Conservation (phyloP, 768 basidiomycete species). For the Pulveroboletus sp. region DNA sequence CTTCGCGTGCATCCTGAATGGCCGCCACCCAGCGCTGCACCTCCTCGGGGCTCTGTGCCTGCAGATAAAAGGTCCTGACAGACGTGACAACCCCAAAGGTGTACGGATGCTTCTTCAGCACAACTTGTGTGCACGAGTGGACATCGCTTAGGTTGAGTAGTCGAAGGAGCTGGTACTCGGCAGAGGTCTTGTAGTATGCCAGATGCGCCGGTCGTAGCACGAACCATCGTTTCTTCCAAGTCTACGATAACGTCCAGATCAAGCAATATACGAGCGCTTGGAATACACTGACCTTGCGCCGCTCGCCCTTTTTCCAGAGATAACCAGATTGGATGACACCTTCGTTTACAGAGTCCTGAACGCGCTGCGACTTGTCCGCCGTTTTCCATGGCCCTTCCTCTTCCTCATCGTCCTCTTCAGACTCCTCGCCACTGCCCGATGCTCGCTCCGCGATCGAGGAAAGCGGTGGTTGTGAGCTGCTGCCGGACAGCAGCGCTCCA, state of each 20-base stretch:
- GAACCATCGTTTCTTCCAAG: slow-evolving; percentile 99
- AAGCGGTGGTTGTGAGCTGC: slow-evolving; percentile 47
- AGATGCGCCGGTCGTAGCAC: slow-evolving; percentile 88
- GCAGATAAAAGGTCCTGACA: slow-evolving; percentile 85
- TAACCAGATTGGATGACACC: slow-evolving; percentile 87
- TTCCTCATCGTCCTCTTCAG: slow-evolving; percentile 70
- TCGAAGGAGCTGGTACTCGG: slow-evolving; percentile 89
- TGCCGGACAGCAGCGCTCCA: slow-evolving; percentile 27
- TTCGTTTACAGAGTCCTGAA: slow-evolving; percentile 54
- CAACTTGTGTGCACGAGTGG: slow-evolving; percentile 83
- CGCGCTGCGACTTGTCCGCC: slow-evolving; percentile 39
- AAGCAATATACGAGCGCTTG: not conserved
- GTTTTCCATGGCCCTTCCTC: slow-evolving; percentile 63
- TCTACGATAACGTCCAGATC: slow-evolving; percentile 42
- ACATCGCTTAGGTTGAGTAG: slow-evolving; percentile 84
- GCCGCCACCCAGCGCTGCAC: slow-evolving; percentile 79
- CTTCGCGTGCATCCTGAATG: slow-evolving; percentile 71
- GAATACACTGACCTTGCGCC: slow-evolving; percentile 71
- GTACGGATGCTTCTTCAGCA: slow-evolving; percentile 84
- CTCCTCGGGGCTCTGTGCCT: slow-evolving; percentile 67
- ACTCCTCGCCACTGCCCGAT: slow-evolving; percentile 68
- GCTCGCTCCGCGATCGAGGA: slow-evolving; percentile 75
- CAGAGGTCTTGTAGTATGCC: slow-evolving; percentile 94
- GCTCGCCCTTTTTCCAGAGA: slow-evolving; percentile 96
- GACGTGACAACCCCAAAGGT: slow-evolving; percentile 91